Base-by-base conservation (phyloP, 306 rosid species). In the Prinsepia uniflora region DNA sequence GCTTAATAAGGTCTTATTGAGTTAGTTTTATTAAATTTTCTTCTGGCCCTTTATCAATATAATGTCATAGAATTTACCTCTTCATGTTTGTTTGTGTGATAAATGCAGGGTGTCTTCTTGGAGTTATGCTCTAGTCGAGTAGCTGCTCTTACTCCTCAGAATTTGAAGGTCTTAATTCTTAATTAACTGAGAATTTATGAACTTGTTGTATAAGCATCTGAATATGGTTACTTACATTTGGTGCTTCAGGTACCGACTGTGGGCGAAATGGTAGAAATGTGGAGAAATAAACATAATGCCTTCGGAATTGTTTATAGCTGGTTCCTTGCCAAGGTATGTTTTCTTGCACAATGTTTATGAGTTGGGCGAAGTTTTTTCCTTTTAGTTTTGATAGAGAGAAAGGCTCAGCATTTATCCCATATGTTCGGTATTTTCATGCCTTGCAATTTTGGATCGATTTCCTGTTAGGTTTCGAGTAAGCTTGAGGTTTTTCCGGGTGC, bases 271-370 rank as follows among this genome's bases (percentile, higher is more conserved):
- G 41, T 89, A 71, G 82, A 81, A 40, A 80, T 81, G 92, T 80
- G 88, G 92, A 94, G 81, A 92, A 89, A 78, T 76, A 91, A 94
- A 11, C 96, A 89, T 48, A 94, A 94, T 75, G 67, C 83, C 75
- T 87, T 94, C 75, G 96, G 83, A 75, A 90, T 94, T 73, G 76
- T 94, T 63, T 91, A 94, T 79, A 78, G 95, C 78, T 94, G 96
- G 97, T 94, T 91, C 84, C 96, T 91, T 66, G 92, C 98, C 20
- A 94, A 94, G 97, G 99, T 82, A 84, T 64, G 92, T 70, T 79
- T 76, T 57, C 61, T 44, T 74, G 20, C 20, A 8, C 52, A 69
- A 67, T 57, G 55, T 46, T 22, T 41, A 57, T 24, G 6, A 24
- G 22, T 40, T 11, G 1, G 2, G 18, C n/a, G 1, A 20, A 63